A percentile compares a stretch with the other conserved stretches of the same genome.
Evolutionary conservation across 768 basidiomycete species (phyloP).

Genomic region (Tulasnella sp.): DNA sequence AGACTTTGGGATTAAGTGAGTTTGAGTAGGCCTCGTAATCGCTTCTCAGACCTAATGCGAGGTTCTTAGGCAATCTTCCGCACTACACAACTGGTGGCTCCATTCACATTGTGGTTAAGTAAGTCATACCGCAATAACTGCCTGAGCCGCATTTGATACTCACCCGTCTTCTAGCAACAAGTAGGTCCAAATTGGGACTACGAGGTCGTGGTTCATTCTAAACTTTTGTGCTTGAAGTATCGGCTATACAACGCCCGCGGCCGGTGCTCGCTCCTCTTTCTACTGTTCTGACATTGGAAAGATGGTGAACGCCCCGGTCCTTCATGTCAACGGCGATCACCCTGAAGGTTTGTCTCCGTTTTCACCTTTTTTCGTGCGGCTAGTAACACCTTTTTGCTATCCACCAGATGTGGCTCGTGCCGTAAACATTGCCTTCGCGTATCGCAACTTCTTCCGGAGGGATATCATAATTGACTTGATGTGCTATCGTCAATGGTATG

Average conservation of each 20-base stretch:
- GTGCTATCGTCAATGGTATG: slow-evolving; percentile 76
- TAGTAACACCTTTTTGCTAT: neutral
- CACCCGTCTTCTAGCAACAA: slow-evolving; percentile 28
- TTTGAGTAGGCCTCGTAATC: slow-evolving; percentile 4
- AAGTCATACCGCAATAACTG: slow-evolving; percentile 30
- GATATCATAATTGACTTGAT: slow-evolving; percentile 85
- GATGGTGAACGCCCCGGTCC: slow-evolving; percentile 80
- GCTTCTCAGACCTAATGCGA: neutral
- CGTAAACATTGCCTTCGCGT: slow-evolving; percentile 81
- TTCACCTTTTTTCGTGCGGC: neutral
- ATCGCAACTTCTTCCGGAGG: slow-evolving; percentile 80
- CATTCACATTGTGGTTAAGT: slow-evolving; percentile 88
- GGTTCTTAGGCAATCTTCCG: slow-evolving; percentile 63
- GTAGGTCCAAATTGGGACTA: slow-evolving; percentile 22
- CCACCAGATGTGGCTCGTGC: slow-evolving; percentile 71
- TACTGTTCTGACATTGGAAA: slow-evolving; percentile 87
- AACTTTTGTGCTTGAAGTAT: slow-evolving; percentile 43
- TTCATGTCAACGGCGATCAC: slow-evolving; percentile 88
- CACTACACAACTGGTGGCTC: slow-evolving; percentile 89
- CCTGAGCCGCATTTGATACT: slow-evolving; percentile 11
- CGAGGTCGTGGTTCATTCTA: neutral
- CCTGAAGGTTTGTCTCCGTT: slow-evolving; percentile 53
- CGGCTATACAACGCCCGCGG: slow-evolving; percentile 86
- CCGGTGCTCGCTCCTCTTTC: slow-evolving; percentile 70
- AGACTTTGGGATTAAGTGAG: slow-evolving; percentile 73